Base-by-base conservation (phyloP, 2,329 filamentous ascomycete species). In the Trichoderma guizhouense region DNA sequence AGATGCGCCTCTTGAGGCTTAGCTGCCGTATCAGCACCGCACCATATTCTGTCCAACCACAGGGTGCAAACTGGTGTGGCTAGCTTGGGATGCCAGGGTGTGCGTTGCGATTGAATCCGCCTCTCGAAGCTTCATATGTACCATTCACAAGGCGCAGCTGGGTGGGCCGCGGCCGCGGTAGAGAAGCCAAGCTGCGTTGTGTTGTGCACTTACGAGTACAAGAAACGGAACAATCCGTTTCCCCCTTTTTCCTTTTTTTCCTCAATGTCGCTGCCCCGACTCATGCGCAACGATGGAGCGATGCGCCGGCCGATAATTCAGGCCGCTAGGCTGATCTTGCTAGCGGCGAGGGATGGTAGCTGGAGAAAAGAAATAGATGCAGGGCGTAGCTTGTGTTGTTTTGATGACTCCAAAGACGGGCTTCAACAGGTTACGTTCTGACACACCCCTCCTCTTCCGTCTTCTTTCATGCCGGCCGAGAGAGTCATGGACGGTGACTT, bases 281-380 rank as follows among this genome's bases (percentile, higher is more conserved):
- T 69, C 65, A 26, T 69, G 53, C 65, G n/a, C 24, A 18, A 18
- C 51, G 24, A 67, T 21, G 47, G 63, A 58, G 18, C 24, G 53
- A 58, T 47, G 43, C 53, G 53, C 14, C 39, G 34, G 55, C 65
- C 65, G 65, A 60, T 32, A 34, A 34, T 69, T 69, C 53, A 69
- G 53, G 65, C 65, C 65, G 65, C 55, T 60, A 47, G 43, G n/a
- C 30, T 47, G 32, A 30, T 58, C 53, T 58, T 21, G 53, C 65
- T 60, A 51, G 36, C 36, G 26, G 39, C 39, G 61, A 32, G 39
- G 53, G 26, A 68, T 26, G 55, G 43, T n/a, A 58, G 36, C 36
- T 43, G 26, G 24, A 43, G n/a, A 43, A 39, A 39, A 58, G 15
- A 43, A 3, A 43, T 28, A 47, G 36, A 47, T 34, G 18, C n/a